These are phyloP conservation scores for Heterobasidion parviporum DNA, from an alignment of 1,284 basidiomycete species.

Conservation along the genomic window DNA sequence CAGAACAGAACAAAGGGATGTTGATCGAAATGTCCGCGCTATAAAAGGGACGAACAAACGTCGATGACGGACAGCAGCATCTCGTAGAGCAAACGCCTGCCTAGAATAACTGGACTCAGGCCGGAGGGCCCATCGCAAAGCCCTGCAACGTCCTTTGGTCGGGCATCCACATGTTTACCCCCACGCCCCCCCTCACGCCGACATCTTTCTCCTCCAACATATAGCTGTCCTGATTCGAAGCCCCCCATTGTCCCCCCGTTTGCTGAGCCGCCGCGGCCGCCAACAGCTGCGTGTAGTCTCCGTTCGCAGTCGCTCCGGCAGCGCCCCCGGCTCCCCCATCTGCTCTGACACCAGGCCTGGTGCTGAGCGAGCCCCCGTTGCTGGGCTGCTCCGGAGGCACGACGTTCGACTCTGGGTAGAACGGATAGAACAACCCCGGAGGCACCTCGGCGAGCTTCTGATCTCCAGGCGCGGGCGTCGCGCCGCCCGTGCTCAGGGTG, in stretches of 20 bases:
- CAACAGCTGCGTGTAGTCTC: slow-evolving; percentile 46
- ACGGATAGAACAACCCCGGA: slow-evolving; percentile 62
- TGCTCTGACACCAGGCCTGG: slow-evolving; percentile 2
- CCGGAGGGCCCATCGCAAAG: slow-evolving; percentile 12
- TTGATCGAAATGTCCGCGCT: not conserved
- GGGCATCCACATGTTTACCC: slow-evolving; percentile 20
- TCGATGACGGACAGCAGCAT: not conserved
- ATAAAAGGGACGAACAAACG: too few species aligned
- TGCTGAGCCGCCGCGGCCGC: slow-evolving; percentile 43
- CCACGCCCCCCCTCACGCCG: slow-evolving; percentile 13
- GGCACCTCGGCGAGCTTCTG: slow-evolving; percentile 51
- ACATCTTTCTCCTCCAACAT: slow-evolving; percentile 59
- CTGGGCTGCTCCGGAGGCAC: slow-evolving; percentile 4
- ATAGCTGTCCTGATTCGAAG: slow-evolving; percentile 46
- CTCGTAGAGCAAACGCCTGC: not conserved
- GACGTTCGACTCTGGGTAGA: slow-evolving; percentile 47
- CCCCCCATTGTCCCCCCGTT: slow-evolving; percentile 39
- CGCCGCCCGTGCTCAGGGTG: slow-evolving; percentile 1
- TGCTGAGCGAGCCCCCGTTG: slow-evolving; percentile 3
- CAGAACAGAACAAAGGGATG: not conserved
- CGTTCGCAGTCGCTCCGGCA: slow-evolving; percentile 11
- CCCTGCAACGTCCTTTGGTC: slow-evolving; percentile 4
- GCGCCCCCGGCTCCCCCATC: not conserved
- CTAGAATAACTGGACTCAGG: slow-evolving; percentile 8
- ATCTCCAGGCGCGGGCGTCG: slow-evolving; percentile 12